Evolutionary conservation across 805 yeast genomes (phyloP), one percentile per base, ranked within the genome.

Genomic region (Spathaspora girioi): DNA sequence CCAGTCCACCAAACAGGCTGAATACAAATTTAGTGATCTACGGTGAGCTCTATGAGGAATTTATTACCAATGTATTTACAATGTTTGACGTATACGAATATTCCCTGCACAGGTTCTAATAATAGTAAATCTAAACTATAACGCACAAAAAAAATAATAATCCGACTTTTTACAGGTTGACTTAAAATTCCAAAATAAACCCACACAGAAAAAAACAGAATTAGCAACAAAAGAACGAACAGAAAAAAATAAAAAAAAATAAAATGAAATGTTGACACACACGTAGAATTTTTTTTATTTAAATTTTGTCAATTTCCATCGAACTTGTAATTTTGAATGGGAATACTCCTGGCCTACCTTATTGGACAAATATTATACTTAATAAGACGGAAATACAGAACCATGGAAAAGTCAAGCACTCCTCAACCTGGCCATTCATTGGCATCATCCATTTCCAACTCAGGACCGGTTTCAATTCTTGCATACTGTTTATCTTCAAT

Each of bases 401-500:
- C 43, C 17, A 71, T 72, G 76, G 76, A 73, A 46, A 68, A 67
- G 54, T 58, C 66, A 45, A 55, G 57, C 58, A 65, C 31, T 53
- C 61, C 32, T 49, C 61, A 46, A 66, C 76, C 27, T 54, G 38
- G 12, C 46, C 47, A 45, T 14, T 17, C 38, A 4, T 45, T 45
- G 23, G 23, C 17, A 10, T n/a, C 23, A 10, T 17, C 27, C 10
- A 20, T 74, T 40, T 79, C 78, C 54, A 81, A 81, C 65, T 78
- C 82, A 12, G 85, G 82, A 8, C 85, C 86, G 10, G 64, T 87
- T 52, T 87, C 96, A 47, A 88, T 89, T 61, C 65, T 85, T 53
- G 80, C 87, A 38, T 94, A 94, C 82, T 94, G 99, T 79, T 77
- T 80, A 50, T 89, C 99, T 19, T 94, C 99, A 20, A 94, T 94